Evolutionary conservation across 192 early-diverging fungal species (phyloP), one percentile per base, ranked within the genome.

Genomic region (Entomortierella beljakovae): DNA sequence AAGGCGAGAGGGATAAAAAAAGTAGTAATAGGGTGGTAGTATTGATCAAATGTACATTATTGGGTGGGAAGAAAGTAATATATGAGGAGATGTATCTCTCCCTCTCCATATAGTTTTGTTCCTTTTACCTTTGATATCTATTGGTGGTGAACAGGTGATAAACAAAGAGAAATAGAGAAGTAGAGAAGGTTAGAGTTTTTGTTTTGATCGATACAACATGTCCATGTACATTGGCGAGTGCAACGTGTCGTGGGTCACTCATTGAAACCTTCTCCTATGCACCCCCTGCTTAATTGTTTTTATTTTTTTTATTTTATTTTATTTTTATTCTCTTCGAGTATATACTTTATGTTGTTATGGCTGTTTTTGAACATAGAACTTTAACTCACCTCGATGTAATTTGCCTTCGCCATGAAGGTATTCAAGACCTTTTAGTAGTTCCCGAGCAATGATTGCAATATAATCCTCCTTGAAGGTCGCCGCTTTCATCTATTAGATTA

Each of bases 341-440:
- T 28, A 6, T 50, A 15, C 4, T 10, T 50, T 50, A 15, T 5
- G 20, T 22, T 6, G 6, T 4, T 5, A 22, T 50, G 49, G 23
- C 4, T 5, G 23, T 25, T 22, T 22, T 13, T 9, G 18, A 43
- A 43, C 10, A 50, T 18, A 50, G n/a, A n/a, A 18, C 4, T 22
- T 8, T 29, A 9, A 13, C 32, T 33, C 82, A 87, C 89, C 89
- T 84, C 93, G 89, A 70, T 95, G 94, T 40, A 95, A 82, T 87
- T 99, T 95, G 60, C 93, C 90, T 71, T 97, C 90, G 20, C 79
- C 83, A 83, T 99, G 98, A 29, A 99, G 86, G 80, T 98, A 96
- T 56, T 97, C 94, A 28, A 99, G 84, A 6, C 96, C 98, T 58
- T 89, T 86, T 29, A 99, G 79, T 57, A 98, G 80, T 67, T 98